A percentile compares a stretch with the other conserved stretches of the same genome.
Evolutionary conservation across 805 yeast species (phyloP).

Genomic region (Barnettozyma sucrosica): DNA sequence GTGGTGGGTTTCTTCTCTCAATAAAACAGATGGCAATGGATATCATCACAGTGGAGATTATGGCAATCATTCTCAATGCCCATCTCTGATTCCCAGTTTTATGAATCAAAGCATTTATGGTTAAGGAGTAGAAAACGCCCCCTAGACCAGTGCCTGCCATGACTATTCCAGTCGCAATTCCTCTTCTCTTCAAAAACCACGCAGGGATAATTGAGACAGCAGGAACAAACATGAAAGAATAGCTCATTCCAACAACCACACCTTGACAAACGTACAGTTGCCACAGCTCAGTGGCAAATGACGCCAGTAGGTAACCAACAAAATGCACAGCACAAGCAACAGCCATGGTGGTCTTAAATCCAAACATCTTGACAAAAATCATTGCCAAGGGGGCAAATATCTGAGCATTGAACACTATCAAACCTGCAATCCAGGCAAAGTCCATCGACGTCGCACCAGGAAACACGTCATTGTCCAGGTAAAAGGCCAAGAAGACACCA

Average conservation of each 20-base stretch:
- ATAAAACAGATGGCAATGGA: slow-evolving; percentile 36
- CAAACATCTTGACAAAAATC: slow-evolving; percentile 42
- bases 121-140: slow-evolving; percentile 40
- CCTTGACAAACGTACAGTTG: slow-evolving; percentile 67
- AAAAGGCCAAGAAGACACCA: slow-evolving; percentile 56
- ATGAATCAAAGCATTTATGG: slow-evolving; percentile 38
- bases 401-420: slow-evolving; percentile 52
- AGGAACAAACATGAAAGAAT: slow-evolving; percentile 52
- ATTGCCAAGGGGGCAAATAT: slow-evolving; percentile 52
- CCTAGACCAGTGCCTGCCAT: slow-evolving; percentile 49
- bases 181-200: slow-evolving; percentile 63
- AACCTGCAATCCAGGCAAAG: slow-evolving; percentile 64
- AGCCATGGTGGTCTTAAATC: slow-evolving; percentile 41
- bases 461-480: slow-evolving; percentile 44
- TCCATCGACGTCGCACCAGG: slow-evolving; percentile 51
- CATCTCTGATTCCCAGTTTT: slow-evolving; percentile 38
- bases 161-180: slow-evolving; percentile 44
- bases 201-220: slow-evolving; percentile 57
- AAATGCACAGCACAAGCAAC: slow-evolving; percentile 49
- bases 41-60: slow-evolving; percentile 32
- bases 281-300: slow-evolving; percentile 55
- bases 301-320: slow-evolving; percentile 52
- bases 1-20: slow-evolving; percentile 26
- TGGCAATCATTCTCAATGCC: slow-evolving; percentile 44
- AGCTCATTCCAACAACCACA: slow-evolving; percentile 46